Evolutionary conservation across 768 basidiomycete species (phyloP), one percentile per base, ranked within the genome.

Genomic region (Auricularia cornea): DNA sequence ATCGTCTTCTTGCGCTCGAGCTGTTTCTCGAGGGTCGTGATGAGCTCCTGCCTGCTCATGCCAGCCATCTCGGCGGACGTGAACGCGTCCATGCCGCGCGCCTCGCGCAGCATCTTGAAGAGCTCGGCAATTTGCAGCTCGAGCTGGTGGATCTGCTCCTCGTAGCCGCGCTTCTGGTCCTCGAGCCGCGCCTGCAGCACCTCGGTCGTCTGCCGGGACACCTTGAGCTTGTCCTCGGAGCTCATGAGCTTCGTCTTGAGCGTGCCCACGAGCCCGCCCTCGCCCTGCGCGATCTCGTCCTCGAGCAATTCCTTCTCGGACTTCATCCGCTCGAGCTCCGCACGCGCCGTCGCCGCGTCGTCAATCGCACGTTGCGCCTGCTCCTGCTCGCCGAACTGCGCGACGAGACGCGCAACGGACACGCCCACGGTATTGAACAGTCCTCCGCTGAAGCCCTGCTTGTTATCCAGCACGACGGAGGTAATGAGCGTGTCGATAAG

Each of bases 71-170:
- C 82, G 80, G 72, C 87, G 32, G 75, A 90, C 23, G 90, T 76
- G 64, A 94, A 84, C 65, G 81, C 83, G 62, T 91, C 89, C 40
- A 92, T 83, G 16, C 89, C 88, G 18, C 89, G 86, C 38, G 89
- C 83, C 69, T 96, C 91, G 72, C 86, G 90, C 61, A 98, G 79
- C 93, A 97, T 96, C 68, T 89, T 82, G 78, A 95, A 98, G 20
- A 98, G 75, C 71, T 97, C 94, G 81, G 90, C 84, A 65, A 96
- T 95, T 78, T 97, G 92, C 14, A 88, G 83, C 71, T 97, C 94
- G 16, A 96, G 85, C 72, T 96, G 91, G 3, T 84, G 80, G 63
- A 98, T 92, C 68, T 85, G 85, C 63, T 93, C 90, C 70, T 95
- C 90, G 70, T 94, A 94, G 16, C 83, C 85, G 18, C 77, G 72